Evolutionary conservation across 495 filamentous ascomycete genomes (phyloP).

Genomic region (Podospora pseudopauciseta): DNA sequence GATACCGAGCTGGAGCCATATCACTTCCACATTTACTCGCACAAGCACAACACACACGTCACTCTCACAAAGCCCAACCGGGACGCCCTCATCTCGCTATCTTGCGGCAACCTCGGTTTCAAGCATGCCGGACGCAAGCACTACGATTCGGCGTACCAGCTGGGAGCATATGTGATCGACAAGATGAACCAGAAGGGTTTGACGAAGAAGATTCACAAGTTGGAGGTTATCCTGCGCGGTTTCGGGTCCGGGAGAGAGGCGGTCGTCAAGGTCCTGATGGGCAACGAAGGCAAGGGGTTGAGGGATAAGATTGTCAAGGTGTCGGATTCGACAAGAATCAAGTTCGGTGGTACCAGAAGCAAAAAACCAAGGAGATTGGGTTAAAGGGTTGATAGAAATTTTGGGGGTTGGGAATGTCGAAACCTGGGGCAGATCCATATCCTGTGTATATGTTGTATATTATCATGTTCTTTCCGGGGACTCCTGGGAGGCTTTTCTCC

Average conservation of each 20-base stretch:
- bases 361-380: conserved; percentile 76
- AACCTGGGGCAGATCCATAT: background rate
- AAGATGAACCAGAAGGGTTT: conserved; percentile 72
- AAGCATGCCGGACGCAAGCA: conserved; percentile 68
- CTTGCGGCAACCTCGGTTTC: conserved; percentile 82
- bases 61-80: conserved; percentile 80
- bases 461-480: background rate
- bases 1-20: conserved; percentile 52
- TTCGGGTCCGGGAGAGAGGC: conserved; percentile 86
- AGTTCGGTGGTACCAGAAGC: conserved; percentile 93
- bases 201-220: conserved; percentile 53
- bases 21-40: conserved; percentile 80
- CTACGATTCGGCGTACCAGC: conserved; percentile 93
- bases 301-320: conserved; percentile 69
- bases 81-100: conserved; percentile 68
- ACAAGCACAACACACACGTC: conserved; percentile 91
- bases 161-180: conserved; percentile 71
- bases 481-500: background rate
- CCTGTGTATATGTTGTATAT: background rate
- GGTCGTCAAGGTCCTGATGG: conserved; percentile 80
- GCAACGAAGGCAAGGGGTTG: conserved; percentile 72
- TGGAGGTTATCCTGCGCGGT: conserved; percentile 78
- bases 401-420: background rate
- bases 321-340: conserved; percentile 78
- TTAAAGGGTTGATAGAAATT: conserved; percentile 35